Base-by-base conservation (phyloP, 768 basidiomycete species). In the Russula abietina region DNA sequence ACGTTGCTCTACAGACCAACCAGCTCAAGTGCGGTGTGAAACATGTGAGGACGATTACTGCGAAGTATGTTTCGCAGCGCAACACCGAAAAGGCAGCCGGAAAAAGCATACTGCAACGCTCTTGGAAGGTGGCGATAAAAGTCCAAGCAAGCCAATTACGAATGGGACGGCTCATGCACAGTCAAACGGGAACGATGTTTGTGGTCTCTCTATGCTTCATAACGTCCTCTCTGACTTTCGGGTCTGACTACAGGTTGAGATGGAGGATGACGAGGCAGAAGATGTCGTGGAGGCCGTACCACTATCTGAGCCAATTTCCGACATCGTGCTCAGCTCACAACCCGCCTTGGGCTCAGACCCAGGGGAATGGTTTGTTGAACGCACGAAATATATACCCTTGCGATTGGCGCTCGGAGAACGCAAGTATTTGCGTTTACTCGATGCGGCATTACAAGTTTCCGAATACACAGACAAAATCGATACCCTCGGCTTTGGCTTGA, bases 381-480 rank as follows among this genome's bases (percentile, higher is more conserved):
- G 91, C 41, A 78, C 90, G 26, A 88, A 88, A 72, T 90, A 77
- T 73, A 92, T 93, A 58, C 91, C 91, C 0, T 73, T 93, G 32
- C 89, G 91, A 26, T 77, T 93, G 32, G 86, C 85, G 1, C 75
- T 89, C 48, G 70, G 70, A 32, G 91, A 93, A 73, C 88, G 91
- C 66, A 93, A 93, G 73, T 89, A 79, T 72, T 86, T 93, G 60
- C 88, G 91, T 30, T 81, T 93, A 5, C 79, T 93, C 53, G 91
- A 93, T 62, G 91, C 91, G 10, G 91, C 91, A 2, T 81, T 93
- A 45, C 82, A 83, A 54, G 90, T 91, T 41, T 90, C 88, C 17
- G 91, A 93, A 71, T 93, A 93, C 71, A 93, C 91, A 48, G 91
- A 93, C 78, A 91, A 91, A 71, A 89, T 93, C 36, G 91, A 93